Evolutionary conservation across 2,329 filamentous ascomycete species (phyloP), one percentile per base, ranked within the genome.

Genomic region (Scedosporium boydii): DNA sequence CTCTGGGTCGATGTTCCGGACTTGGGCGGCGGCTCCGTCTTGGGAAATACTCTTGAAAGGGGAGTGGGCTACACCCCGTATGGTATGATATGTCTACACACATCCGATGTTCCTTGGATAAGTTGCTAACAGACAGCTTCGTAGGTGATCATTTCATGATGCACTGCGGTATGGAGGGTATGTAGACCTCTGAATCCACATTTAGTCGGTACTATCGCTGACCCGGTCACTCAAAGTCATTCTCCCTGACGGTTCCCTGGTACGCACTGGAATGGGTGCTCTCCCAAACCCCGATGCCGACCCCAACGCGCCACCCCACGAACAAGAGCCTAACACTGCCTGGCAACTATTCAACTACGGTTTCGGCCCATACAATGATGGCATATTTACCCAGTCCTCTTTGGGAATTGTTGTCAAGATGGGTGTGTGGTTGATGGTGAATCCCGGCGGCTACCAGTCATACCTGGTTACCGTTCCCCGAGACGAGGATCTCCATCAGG

Each of bases 351-450:
- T 77, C 66, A 70, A 71, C 58, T 73, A 76, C 62, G 71, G 71
- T 1, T 78, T 76, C 63, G 75, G 76, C 0, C 76, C 76, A 0
- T 69, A 70, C 6, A 68, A 74, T 23, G 74, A 78, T 63, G 78
- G 78, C 1, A 74, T 83, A 14, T 83, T 84, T 65, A 75, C 77
- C 0, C 80, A 83, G 67, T 77, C 75, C 21, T 82, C 78, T 63
- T 73, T 82, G 12, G 81, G 80, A 38, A 79, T 83, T 42, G 77
- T 82, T 6, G 79, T 78, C 3, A 83, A 84, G 69, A 80, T 84
- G 76, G 82, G 81, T 0, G 74, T 83, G 61, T 70, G 72, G 60
- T 65, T 75, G 63, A 76, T 76, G 73, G 75, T 74, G 5, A 71
- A 69, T 12, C 69, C 72, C 2, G 68, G 70, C 0, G 70, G 66